Base-by-base conservation (phyloP, 2,329 filamentous ascomycete species). In the Penicillium frequentans region DNA sequence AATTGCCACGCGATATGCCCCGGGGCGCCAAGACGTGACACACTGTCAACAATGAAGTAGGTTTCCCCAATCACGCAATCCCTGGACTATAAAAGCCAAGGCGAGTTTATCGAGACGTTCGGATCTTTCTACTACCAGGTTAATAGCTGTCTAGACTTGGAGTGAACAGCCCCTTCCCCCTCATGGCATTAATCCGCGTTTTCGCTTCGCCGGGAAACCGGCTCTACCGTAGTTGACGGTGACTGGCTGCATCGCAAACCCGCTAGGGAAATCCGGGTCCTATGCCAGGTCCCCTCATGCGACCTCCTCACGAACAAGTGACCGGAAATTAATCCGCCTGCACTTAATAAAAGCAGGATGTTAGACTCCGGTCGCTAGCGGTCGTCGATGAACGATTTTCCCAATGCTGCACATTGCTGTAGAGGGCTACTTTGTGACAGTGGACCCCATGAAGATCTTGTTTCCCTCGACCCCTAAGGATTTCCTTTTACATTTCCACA, bases 121-220 rank as follows among this genome's bases (percentile, higher is more conserved):
- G 29, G 26, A 5, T 26, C 3, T 21, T 26, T 29, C 24, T 24
- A 16, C 33, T 11, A 21, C 10, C 1, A 8, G 23, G 42, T 3
- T 23, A 0, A 33, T 35, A 16, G 10, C 5, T 19, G 11, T 26
- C 19, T 24, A 13, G 16, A 16, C 14, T 33, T 33, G 31, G 1
- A 2, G 13, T 16, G 7, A 5, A 33, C 16, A 11, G 31, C 24
- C 27, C 21, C 16, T 3, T 48, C 27, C 19, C 13, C 21, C 19
- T 26, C 21, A 37, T 16, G 35, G n/a, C 35, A 10, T n/a, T 33
- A 16, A 11, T 10, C n/a, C 35, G 27, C 10, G 24, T 43, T 35
- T 39, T 26, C 24, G 23, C 19, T 63, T 56, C 64, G 56, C 62
- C 57, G 62, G 42, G 21, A 26, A 24, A 60, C 39, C 64, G 63